phyloP scores from a whole-genome alignment of 306 rosid genomes.

The Calophaca sinica region DNA sequence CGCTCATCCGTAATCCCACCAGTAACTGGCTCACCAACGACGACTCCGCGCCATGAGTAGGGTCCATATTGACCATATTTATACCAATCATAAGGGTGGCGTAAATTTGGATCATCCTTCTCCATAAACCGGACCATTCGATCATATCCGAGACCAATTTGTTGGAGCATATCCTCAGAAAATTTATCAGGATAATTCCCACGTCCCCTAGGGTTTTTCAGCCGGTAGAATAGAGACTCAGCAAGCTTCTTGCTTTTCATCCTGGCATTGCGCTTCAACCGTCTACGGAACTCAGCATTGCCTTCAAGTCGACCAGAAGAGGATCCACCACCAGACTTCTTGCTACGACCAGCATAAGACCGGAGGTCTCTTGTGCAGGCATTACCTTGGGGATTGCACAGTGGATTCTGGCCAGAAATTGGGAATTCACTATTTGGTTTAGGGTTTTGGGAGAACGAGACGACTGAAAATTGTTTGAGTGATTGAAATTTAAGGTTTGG shows the following conservation, averaged over 20 bases:
- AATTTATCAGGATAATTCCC: constrained; percentile 73
- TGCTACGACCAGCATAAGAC: constrained; percentile 71
- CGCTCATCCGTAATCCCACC: constrained; percentile 78
- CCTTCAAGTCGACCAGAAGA: constrained; percentile 70
- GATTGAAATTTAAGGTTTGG: constrained; percentile 45
- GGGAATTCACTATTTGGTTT: no score
- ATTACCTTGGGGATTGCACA: constrained; percentile 13
- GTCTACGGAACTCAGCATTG: constrained; percentile 62
- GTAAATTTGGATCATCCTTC: constrained; percentile 86
- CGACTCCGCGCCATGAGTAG: constrained; percentile 89
- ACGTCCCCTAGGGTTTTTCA: constrained; percentile 63
- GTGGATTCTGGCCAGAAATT: constrained; percentile 13
- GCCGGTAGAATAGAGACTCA: constrained; percentile 72
- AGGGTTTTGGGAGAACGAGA: constrained; percentile 39
- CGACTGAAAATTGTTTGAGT: constrained; percentile 24
- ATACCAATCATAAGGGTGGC: constrained; percentile 91
- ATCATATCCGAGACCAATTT: constrained; percentile 86
- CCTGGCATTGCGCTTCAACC: constrained; percentile 62
- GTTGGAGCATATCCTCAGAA: constrained; percentile 81
- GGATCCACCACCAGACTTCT: constrained; percentile 58
- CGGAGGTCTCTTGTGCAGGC: constrained; percentile 50
- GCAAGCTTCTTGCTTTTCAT: constrained; percentile 66
- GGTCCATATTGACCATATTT: constrained; percentile 92
- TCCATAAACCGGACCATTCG: constrained; percentile 88
- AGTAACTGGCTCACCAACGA: constrained; percentile 78